These are phyloP conservation scores for Neolecta irregularis DNA, from an alignment of 1,139 yeast genomes.

Conservation along the genomic window DNA sequence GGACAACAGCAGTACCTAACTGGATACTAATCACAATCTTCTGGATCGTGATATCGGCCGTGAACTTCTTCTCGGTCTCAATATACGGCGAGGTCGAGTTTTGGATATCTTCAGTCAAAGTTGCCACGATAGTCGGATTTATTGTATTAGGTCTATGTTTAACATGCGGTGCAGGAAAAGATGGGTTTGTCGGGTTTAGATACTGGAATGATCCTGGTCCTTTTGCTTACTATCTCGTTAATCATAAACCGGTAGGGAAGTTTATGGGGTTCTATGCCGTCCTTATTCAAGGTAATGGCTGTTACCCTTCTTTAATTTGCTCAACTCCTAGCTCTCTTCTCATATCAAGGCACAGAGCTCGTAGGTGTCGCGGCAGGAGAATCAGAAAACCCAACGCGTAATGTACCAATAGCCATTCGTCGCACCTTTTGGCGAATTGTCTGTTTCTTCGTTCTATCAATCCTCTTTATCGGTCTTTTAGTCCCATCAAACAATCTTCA, in stretches of 20 bases:
- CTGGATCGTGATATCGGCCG: conserved; percentile 21
- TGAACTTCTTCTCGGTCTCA: conserved; percentile 24
- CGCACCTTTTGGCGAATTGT: conserved; percentile 70
- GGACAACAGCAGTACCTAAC: conserved; percentile 21
- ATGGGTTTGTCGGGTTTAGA: conserved; percentile 28
- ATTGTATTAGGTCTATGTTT: conserved; percentile 45
- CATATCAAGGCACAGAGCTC: conserved; percentile 63
- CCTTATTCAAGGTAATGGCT: conserved; percentile 56
- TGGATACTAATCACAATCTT: conserved; percentile 25
- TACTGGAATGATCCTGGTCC: conserved; percentile 90
- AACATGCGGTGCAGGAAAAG: conserved; percentile 48
- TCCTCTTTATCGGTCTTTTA: conserved; percentile 44
- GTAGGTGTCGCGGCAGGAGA: conserved; percentile 87
- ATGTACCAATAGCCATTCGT: conserved; percentile 73
- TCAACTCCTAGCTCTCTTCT: conserved; percentile 51
- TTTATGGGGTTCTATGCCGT: conserved; percentile 51
- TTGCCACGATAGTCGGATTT: conserved; percentile 36
- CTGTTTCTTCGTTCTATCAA: conserved; percentile 62
- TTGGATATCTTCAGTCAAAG: conserved; percentile 45
- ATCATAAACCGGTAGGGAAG: conserved; percentile 26
- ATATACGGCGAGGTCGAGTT: conserved; percentile 53
- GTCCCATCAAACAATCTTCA: conserved; percentile 61
- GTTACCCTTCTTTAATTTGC: too few relatives aligned
- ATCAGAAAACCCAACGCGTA: conserved; percentile 60
- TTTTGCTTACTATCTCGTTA: conserved; percentile 37